Evolutionary conservation across 805 yeast species (phyloP).

Genomic region (Debaryomyces hansenii): DNA sequence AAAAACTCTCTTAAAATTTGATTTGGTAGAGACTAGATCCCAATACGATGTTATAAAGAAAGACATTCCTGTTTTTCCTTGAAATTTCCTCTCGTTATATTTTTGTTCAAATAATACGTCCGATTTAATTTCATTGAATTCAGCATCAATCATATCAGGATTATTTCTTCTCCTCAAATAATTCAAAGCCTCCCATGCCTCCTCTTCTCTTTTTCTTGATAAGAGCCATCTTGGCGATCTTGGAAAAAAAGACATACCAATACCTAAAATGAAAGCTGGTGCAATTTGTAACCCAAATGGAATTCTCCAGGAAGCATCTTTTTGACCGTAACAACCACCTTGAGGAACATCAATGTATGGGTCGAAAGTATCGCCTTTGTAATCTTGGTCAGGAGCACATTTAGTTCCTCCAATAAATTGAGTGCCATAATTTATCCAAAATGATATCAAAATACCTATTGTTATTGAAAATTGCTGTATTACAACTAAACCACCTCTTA

Average conservation of each 20-base stretch:
- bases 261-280: conserved; percentile 41
- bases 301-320: conserved; percentile 28
- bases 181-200: conserved; percentile 24
- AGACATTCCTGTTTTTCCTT: conserved; percentile 7
- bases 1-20: conserved; percentile 34
- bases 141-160: conserved; percentile 13
- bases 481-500: conserved; percentile 33
- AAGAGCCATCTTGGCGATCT: conserved; percentile 51
- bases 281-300: conserved; percentile 22
- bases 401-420: conserved; percentile 41
- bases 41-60: conserved; percentile 9
- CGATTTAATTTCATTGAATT: conserved; percentile 15
- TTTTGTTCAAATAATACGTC: conserved; percentile 12
- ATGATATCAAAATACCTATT: conserved; percentile 41
- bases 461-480: conserved; percentile 34
- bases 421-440: conserved; percentile 21
- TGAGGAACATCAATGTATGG: conserved; percentile 26
- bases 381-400: conserved; percentile 12
- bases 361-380: conserved; percentile 12
- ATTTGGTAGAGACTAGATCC: conserved; percentile 10
- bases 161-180: conserved; percentile 19
- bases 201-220: conserved; percentile 24
- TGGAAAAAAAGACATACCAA: conserved; percentile 34
- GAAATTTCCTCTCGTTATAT: conserved; percentile 10
- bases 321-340: conserved; percentile 19